These are phyloP conservation scores for Cladophialophora yegresii DNA, from an alignment of 2,329 filamentous ascomycete genomes.

Conservation along the genomic window DNA sequence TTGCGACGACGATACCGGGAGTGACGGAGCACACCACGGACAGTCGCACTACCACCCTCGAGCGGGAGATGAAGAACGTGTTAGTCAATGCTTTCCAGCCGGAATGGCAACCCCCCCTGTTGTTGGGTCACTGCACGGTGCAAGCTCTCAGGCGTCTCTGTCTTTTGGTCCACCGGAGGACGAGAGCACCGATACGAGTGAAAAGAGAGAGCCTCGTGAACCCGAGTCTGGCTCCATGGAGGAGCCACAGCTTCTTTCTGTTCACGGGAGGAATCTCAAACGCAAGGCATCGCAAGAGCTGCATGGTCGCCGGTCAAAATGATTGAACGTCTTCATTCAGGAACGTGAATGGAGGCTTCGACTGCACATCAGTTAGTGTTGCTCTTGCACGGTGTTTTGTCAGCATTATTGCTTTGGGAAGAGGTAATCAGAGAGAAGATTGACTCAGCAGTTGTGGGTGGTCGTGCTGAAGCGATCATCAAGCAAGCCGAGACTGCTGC, in stretches of 20 bases:
- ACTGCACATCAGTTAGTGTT: neutral
- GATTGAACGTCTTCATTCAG: neutral
- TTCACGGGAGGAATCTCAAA: neutral
- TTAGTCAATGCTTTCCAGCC: neutral
- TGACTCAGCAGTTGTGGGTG: slow-evolving; percentile 45
- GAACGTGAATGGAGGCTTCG: neutral
- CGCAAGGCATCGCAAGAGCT: slow-evolving; percentile 7
- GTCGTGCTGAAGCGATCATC: slow-evolving; percentile 41
- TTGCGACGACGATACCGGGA: neutral
- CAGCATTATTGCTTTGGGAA: neutral
- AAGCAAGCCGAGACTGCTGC: slow-evolving; percentile 31
- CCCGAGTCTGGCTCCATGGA: neutral
- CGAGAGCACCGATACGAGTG: neutral
- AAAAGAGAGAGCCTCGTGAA: neutral
- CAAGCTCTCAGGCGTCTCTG: neutral
- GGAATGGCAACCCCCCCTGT: neutral
- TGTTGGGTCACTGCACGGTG: neutral
- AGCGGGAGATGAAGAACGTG: neutral
- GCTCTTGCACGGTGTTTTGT: neutral
- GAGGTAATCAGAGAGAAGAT: slow-evolving; percentile 51
- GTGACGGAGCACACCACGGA: neutral
- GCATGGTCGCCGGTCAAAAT: neutral
- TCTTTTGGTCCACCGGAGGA: neutral
- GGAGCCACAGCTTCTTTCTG: neutral
- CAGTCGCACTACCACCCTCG: neutral